Percentiles rank a stretch among this genome's conserved stretches.
phyloP scores from a whole-genome alignment of 1,139 yeast genomes.

The Petasospora fabianii region DNA sequence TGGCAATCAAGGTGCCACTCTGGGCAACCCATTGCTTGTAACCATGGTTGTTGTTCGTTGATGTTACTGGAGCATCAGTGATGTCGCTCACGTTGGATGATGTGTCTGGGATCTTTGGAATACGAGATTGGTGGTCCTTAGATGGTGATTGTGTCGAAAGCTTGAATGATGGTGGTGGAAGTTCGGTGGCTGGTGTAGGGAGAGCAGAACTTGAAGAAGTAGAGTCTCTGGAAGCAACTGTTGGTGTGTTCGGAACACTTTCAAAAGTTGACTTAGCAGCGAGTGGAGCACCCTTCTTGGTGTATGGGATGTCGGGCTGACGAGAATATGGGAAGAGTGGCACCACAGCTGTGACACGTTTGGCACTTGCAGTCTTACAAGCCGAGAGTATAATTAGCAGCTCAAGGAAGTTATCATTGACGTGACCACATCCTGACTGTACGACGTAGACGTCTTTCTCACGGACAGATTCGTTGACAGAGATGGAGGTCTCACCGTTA shows the following conservation, averaged over 20 bases:
- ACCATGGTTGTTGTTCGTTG: conserved; percentile 46
- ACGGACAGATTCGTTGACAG: conserved; percentile 78
- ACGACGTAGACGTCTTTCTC: conserved; percentile 88
- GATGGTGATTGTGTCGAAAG: conserved; percentile 6
- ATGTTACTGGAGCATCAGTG: conserved; percentile 7
- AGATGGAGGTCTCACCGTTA: conserved; percentile 90
- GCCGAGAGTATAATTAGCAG: conserved; percentile 86
- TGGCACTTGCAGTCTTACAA: conserved; percentile 93
- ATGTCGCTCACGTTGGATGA: conserved; percentile 23
- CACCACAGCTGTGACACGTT: conserved; percentile 87
- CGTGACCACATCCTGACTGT: conserved; percentile 73
- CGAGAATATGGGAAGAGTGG: conserved; percentile 95
- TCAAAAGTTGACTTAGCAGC: conserved; percentile 52
- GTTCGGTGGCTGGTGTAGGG: conserved; percentile 1
- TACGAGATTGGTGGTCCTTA: conserved; percentile 8
- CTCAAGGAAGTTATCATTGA: conserved; percentile 88
- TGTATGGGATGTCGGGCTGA: conserved; percentile 93
- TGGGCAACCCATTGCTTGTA: conserved; percentile 96
- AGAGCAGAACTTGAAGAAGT: background rate
- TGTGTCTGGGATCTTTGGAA: conserved; percentile 28
- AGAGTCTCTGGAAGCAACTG: conserved; percentile 29
- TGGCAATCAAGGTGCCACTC: conserved; percentile 89
- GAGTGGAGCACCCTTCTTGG: conserved; percentile 61
- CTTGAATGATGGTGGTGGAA: conserved; percentile 11
- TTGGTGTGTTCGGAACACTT: conserved; percentile 62